Base-by-base conservation (phyloP, 495 filamentous ascomycete species). In the Terfezia boudieri region DNA sequence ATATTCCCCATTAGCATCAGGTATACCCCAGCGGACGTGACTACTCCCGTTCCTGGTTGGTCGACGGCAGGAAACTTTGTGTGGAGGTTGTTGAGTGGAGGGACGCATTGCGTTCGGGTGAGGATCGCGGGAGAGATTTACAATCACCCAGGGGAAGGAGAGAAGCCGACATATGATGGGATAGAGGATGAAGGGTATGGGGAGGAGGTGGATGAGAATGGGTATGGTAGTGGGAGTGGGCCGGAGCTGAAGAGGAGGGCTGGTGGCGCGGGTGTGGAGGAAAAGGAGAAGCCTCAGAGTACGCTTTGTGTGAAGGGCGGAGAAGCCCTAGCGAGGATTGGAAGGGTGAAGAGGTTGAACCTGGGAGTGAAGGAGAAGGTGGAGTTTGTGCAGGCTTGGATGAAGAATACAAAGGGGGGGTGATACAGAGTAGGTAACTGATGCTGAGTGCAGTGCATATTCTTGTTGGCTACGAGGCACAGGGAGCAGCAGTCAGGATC, bases 1-100 rank as follows among this genome's bases (percentile, higher is more conserved):
- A 83, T 99, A 57, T 96, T 89, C 69, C 89, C 90, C 9, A 73
- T 95, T 51, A 90, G 79, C 64, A 68, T 99, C 55, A 77, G 86
- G 8, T 96, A 96, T 64, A 83, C 85, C 0, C 82, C 86, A 0
- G 73, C 79, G 8, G 92, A 99, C 62, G 77, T 96, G 48, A 87
- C 88, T 16, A 96, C 92, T 1, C 92, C 90, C 0, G 66, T 96
- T 0, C 90, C 92, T 0, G 78, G 79, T 1, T 46, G 41, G 41
- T 14, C 17, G 0, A 69, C 69, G 8, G 86, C 81, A 63, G 23
- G 73, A 3, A 67, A 68, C 8, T 90, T 93, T 60, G 61, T 94
- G 8, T 99, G 87, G 85, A 83, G 77, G 35, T 70, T 96, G 43
- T 75, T 92, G n/a, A 81, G 81, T 55, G 74, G 76, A 43, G 84